A percentile compares a stretch with the other conserved stretches of the same genome.
Conservation (phyloP, 2,329 filamentous ascomycete species). For the Sphaerulina populicola region DNA sequence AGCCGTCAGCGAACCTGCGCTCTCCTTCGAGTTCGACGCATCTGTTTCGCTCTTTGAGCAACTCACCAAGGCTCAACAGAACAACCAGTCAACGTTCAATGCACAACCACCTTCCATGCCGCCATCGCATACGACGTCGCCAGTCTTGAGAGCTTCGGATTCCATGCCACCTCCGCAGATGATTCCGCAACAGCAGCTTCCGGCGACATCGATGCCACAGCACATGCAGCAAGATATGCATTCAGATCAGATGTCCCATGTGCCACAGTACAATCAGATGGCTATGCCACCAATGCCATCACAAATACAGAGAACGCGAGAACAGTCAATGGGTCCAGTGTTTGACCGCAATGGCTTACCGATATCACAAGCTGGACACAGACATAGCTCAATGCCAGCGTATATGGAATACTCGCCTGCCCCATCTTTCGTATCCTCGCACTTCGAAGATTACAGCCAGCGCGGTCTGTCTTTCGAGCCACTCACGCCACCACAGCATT, state of each 20-base stretch:
- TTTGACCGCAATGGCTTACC: conserved; percentile 91
- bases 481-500: conserved; percentile 88
- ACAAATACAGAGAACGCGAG: conserved; percentile 68
- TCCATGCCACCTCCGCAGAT: conserved; percentile 88
- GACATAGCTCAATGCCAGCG: conserved; percentile 96
- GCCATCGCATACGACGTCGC: conserved; percentile 75
- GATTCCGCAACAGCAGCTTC: conserved; percentile 46
- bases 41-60: conserved; percentile 99
- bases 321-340: conserved; percentile 66
- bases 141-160: conserved; percentile 82
- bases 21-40: conserved; percentile 98
- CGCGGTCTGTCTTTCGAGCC: conserved; percentile 94
- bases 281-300: conserved; percentile 64
- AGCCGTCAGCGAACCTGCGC: conserved; percentile 89
- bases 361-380: conserved; percentile 72
- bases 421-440: conserved; percentile 95
- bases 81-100: conserved; percentile 86
- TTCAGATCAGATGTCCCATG: conserved; percentile 52
- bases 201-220: conserved; percentile 27
- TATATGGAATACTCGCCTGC: conserved; percentile 98
- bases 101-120: conserved; percentile 32
- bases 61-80: conserved; percentile 97
- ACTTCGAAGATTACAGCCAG: conserved; percentile 96
- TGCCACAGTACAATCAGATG: conserved; percentile 65
- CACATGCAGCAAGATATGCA: conserved; percentile 43